Conservation (phyloP, 2,329 filamentous ascomycete species). For the Westerdykella aurantiaca region DNA sequence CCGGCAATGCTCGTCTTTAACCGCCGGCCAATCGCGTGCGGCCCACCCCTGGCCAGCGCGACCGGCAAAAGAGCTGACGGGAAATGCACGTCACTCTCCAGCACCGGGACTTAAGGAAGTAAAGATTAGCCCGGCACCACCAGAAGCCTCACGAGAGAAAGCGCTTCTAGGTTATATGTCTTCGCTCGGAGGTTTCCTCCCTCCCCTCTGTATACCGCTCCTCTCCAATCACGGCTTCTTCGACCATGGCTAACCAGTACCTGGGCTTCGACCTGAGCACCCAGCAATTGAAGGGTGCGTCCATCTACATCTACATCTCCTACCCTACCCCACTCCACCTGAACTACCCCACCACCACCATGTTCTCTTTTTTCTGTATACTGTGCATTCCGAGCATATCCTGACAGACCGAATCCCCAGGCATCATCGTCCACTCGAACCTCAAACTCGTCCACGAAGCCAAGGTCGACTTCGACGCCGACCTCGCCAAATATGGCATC, state of each 20-base stretch:
- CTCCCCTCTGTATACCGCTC: neutral
- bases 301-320: slow-evolving; percentile 8
- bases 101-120: slow-evolving; percentile 2
- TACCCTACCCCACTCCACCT: slow-evolving; percentile 4
- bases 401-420: slow-evolving; percentile 41
- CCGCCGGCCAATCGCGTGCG: slow-evolving; percentile 15
- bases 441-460: slow-evolving; percentile 76
- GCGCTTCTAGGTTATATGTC: slow-evolving; percentile 10
- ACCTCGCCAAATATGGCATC: slow-evolving; percentile 65
- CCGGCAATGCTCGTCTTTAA: slow-evolving; percentile 5
- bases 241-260: slow-evolving; percentile 54
- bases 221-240: neutral
- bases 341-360: slow-evolving; percentile 26
- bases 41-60: slow-evolving; percentile 18
- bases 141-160: slow-evolving; percentile 11
- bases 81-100: slow-evolving; percentile 13
- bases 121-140: slow-evolving; percentile 12
- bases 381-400: too few relatives aligned
- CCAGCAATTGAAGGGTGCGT: slow-evolving; percentile 83
- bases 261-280: slow-evolving; percentile 94
- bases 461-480: slow-evolving; percentile 91
- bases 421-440: slow-evolving; percentile 75
- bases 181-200: slow-evolving; percentile 1
- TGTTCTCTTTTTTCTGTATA: neutral
- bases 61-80: slow-evolving; percentile 30